Evolutionary conservation across 2,329 filamentous ascomycete species (phyloP).

Genomic region (Mariannaea elegans): DNA sequence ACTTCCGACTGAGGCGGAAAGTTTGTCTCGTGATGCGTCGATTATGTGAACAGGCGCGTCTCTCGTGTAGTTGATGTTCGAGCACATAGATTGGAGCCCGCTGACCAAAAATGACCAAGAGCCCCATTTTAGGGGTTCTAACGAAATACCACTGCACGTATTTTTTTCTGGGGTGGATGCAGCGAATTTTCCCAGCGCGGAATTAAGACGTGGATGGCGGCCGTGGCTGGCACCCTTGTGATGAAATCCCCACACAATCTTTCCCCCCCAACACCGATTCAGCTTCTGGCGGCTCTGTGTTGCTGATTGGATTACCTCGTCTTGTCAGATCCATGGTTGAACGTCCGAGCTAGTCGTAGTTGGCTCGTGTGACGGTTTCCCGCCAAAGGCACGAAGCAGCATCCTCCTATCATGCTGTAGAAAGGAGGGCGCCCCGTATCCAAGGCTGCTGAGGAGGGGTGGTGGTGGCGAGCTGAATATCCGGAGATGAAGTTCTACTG

Average conservation of each 20-base stretch:
- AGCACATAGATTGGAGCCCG: constrained; percentile 1
- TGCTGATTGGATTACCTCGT: constrained; percentile 18
- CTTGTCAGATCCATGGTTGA: constrained; percentile 11
- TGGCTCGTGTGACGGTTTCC: constrained; percentile 23
- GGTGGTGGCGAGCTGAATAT: constrained; percentile 5
- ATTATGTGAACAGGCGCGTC: neutral
- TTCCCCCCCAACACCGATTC: constrained; percentile 17
- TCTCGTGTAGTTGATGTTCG: neutral
- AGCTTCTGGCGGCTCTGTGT: constrained; percentile 27
- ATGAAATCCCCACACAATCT: neutral
- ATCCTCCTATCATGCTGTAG: neutral
- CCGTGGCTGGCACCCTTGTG: too few relatives aligned
- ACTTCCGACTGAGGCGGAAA: neutral
- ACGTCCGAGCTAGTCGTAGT: constrained; percentile 7
- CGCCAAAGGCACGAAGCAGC: constrained; percentile 1
- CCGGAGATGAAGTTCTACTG: constrained; percentile 12
- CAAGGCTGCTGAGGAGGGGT: neutral
- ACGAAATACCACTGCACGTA: too few relatives aligned
- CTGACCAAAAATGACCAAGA: constrained; percentile 24
- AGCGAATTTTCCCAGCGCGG: too few relatives aligned
- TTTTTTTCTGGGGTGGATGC: too few relatives aligned
- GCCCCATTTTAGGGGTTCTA: too few relatives aligned
- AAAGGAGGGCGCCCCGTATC: neutral
- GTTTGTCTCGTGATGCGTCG: neutral
- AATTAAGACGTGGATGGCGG: too few relatives aligned